Base-by-base conservation (phyloP, 2,329 filamentous ascomycete genomes). In the Volutella citrinella region DNA sequence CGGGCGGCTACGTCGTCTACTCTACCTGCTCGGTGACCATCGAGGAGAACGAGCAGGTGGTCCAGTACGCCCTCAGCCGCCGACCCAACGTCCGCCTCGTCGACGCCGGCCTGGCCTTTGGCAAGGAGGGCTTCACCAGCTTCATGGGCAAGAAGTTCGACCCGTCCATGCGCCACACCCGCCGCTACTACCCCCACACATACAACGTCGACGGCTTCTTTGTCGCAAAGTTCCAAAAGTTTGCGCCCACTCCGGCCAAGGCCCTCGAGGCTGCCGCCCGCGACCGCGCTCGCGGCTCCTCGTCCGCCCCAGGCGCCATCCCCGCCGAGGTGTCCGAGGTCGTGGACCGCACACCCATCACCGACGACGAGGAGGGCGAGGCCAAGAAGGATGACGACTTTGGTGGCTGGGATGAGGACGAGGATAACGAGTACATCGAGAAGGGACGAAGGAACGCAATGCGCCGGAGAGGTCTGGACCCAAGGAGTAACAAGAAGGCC, bases 131-230 rank as follows among this genome's bases (percentile, higher is more conserved):
- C 14, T 97, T 97, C 73, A 88, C 82, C 12, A 85, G 77, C 61
- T 96, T 84, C 66, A 85, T 85, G 71, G 86, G 89, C 65, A 97
- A 97, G 74, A 80, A 78, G 40, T 98, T 98, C 66, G 85, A 95
- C 58, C 76, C 84, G 6, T 85, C 79, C 48, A 79, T 98, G 70
- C 86, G 84, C 56, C 71, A 90, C 59, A 90, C 89, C 12, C 74
- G 87, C 46, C 74, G 90, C 36, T 95, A 88, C 70, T 95, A 94
- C 65, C 88, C 89, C 1, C 88, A 95, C 60, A 78, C 84, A 14
- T 88, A 93, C 70, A 95, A 96, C 66, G 89, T 98, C 20, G 93
- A 97, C 61, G 93, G 93, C 46, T 98, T 98, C 80, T 98, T 89
- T 60, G 93, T 98, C 42, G 87, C 89, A 55, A 98, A 98, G 65